These are phyloP conservation scores for Ceratocystis variospora DNA, from an alignment of 2,329 filamentous ascomycete species.

Conservation along the genomic window DNA sequence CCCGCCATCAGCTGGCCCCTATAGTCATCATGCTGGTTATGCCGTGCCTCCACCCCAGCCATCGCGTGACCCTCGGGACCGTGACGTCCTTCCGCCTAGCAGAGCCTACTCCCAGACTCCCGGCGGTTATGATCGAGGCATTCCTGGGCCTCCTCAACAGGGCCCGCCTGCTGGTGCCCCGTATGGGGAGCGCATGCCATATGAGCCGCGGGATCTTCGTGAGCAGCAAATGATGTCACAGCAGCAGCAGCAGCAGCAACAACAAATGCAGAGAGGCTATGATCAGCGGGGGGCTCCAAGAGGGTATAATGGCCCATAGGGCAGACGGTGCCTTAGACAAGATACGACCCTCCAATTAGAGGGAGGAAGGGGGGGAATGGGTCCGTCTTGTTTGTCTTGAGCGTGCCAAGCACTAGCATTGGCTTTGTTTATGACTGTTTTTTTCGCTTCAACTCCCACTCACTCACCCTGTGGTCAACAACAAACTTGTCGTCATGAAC, in stretches of 20 bases:
- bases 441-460: too few relatives aligned
- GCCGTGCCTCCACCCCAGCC: background rate
- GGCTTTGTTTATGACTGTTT: too few relatives aligned
- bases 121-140: slow-evolving; percentile 26
- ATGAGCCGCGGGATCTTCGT: slow-evolving; percentile 23
- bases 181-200: slow-evolving; percentile 29
- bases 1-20: slow-evolving; percentile 4
- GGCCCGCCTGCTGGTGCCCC: slow-evolving; percentile 29
- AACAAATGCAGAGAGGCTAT: slow-evolving; percentile 27
- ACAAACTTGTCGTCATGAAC: too few relatives aligned
- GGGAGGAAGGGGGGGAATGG: too few relatives aligned
- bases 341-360: too few relatives aligned
- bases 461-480: too few relatives aligned
- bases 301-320: slow-evolving; percentile 11
- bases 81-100: slow-evolving; percentile 19
- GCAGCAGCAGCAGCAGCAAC: slow-evolving; percentile 21
- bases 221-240: slow-evolving; percentile 23
- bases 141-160: slow-evolving; percentile 22
- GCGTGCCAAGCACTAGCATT: too few relatives aligned
- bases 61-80: slow-evolving; percentile 14
- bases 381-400: too few relatives aligned
- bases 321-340: background rate
- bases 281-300: slow-evolving; percentile 28
- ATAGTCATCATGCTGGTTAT: slow-evolving; percentile 10
- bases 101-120: slow-evolving; percentile 21